Evolutionary conservation across 768 basidiomycete genomes (phyloP).

Genomic region (Pleurotus tuber-regium): DNA sequence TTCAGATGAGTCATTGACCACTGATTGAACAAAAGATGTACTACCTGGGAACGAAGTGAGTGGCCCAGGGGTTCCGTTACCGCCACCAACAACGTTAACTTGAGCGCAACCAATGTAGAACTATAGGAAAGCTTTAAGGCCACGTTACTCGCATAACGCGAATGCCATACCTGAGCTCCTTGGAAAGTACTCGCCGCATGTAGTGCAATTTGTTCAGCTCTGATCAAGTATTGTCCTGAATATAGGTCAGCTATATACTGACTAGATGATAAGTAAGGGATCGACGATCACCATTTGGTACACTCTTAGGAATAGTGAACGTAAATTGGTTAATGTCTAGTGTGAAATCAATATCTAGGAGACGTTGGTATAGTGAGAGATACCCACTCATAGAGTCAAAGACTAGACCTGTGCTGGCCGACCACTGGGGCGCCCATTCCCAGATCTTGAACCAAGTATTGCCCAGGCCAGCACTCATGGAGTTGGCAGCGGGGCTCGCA

Average conservation of each 20-base stretch:
- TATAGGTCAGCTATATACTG: no score
- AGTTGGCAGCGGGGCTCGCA: slow-evolving; percentile 31
- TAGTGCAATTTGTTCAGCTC: slow-evolving; percentile 36
- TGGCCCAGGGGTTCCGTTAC: slow-evolving; percentile 27
- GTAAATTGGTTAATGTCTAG: slow-evolving; percentile 29
- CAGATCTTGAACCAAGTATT: slow-evolving; percentile 45
- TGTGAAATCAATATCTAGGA: not conserved
- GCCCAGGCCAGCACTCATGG: slow-evolving; percentile 37
- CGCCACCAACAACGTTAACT: slow-evolving; percentile 32
- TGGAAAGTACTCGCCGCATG: slow-evolving; percentile 25
- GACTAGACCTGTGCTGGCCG: slow-evolving; percentile 26
- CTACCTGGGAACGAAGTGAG: slow-evolving; percentile 33
- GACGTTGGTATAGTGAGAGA: not conserved
- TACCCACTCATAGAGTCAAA: slow-evolving; percentile 28
- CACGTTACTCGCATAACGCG: not conserved
- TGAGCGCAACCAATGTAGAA: slow-evolving; percentile 37
- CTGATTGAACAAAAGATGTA: no score
- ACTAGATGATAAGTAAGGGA: slow-evolving; percentile 1
- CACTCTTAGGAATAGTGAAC: slow-evolving; percentile 31
- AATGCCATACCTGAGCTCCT: slow-evolving; percentile 25
- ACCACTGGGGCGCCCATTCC: slow-evolving; percentile 33
- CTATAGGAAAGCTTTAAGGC: slow-evolving; percentile 13
- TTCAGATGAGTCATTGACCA: no score
- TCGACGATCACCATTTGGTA: slow-evolving; percentile 27
- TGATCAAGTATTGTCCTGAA: slow-evolving; percentile 26